These are phyloP conservation scores for Tirmania nivea DNA, from an alignment of 495 filamentous ascomycete genomes.

Conservation along the genomic window DNA sequence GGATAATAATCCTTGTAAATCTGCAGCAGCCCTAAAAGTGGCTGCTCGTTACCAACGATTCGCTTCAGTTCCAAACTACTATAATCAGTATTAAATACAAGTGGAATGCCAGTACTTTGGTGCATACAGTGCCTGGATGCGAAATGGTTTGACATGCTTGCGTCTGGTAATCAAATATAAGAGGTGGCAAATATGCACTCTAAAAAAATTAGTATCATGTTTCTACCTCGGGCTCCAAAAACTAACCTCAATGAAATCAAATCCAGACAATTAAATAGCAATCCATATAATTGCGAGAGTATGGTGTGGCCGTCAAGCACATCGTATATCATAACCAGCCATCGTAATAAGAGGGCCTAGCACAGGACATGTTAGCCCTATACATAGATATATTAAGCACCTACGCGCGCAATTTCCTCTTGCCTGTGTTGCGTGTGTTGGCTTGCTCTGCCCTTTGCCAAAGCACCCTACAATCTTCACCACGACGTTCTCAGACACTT, in stretches of 20 bases:
- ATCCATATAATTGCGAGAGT: conserved; percentile 48
- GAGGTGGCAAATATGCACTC: conserved; percentile 53
- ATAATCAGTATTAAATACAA: conserved; percentile 3
- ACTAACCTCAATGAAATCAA: conserved; percentile 48
- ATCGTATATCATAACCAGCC: conserved; percentile 62
- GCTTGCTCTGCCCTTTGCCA: conserved; percentile 59
- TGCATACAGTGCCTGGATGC: conserved; percentile 62
- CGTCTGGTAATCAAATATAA: conserved; percentile 61
- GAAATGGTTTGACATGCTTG: conserved; percentile 69
- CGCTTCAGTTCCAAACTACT: conserved; percentile 36
- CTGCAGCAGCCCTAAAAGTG: conserved; percentile 52
- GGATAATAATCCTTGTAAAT: conserved; percentile 81
- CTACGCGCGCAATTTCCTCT: neutral
- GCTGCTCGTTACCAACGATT: conserved; percentile 47
- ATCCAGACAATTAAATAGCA: conserved; percentile 67
- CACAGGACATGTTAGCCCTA: neutral
- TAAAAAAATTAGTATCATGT: conserved; percentile 10
- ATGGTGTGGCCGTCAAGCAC: conserved; percentile 41
- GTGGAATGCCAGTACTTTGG: neutral
- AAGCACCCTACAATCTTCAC: conserved; percentile 50
- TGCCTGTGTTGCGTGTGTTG: conserved; percentile 42
- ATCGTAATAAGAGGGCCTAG: conserved; percentile 44
- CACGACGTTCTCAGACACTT: conserved; percentile 37
- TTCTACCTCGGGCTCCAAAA: neutral
- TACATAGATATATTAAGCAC: neutral